Conservation (phyloP, 257 asterid species). For the Sherardia arvensis region DNA sequence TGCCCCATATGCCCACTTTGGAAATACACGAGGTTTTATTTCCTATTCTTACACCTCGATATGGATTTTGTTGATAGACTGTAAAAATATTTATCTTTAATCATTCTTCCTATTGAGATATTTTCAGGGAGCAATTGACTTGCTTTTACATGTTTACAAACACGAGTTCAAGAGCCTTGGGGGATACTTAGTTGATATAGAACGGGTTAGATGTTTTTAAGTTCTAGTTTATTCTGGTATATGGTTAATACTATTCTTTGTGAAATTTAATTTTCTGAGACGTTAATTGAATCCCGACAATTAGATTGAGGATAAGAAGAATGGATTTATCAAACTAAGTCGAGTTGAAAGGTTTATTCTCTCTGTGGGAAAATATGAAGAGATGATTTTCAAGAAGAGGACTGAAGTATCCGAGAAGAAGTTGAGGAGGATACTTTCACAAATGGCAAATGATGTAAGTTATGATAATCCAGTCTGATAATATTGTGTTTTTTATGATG, state of each 20-base stretch:
- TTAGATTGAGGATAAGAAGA: slow-evolving; percentile 29
- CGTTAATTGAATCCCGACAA: not conserved
- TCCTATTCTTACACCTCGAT: not conserved
- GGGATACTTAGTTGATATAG: slow-evolving; percentile 49
- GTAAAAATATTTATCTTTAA: not conserved
- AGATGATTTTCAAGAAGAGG: slow-evolving; percentile 47
- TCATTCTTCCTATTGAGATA: not conserved
- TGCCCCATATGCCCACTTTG: slow-evolving; percentile 51
- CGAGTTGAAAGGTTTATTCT: slow-evolving; percentile 46
- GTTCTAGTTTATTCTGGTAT: not conserved
- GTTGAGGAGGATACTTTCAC: slow-evolving; percentile 21
- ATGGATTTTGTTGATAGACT: not conserved
- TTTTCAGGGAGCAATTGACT: slow-evolving; percentile 40
- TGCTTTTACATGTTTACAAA: slow-evolving; percentile 45
- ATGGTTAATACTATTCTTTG: too few species aligned
- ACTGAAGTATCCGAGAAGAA: slow-evolving; percentile 19
- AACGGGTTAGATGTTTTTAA: slow-evolving; percentile 21
- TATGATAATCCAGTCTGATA: not conserved
- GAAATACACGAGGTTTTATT: slow-evolving; percentile 47
- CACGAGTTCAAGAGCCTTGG: slow-evolving; percentile 44
- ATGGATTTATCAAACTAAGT: slow-evolving; percentile 26
- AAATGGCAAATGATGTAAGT: slow-evolving; percentile 28
- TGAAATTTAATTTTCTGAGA: not conserved
- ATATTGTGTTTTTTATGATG: not conserved
- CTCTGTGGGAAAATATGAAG: slow-evolving; percentile 40